Conservation (phyloP, 2,329 filamentous ascomycete genomes). For the Epichloe typhina region DNA sequence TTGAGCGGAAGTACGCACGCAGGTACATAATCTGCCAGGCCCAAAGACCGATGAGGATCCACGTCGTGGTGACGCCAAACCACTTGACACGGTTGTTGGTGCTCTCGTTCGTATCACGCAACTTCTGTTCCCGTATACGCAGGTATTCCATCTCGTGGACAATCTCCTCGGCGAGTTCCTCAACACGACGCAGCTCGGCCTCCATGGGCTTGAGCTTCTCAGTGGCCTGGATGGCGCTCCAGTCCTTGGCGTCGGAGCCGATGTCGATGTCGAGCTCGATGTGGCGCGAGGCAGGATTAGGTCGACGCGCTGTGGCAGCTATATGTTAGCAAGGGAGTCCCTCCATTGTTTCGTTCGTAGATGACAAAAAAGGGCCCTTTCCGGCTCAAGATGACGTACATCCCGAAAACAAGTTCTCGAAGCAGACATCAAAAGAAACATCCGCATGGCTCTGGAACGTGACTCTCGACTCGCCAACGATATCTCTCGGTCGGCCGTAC, state of each 20-base stretch:
- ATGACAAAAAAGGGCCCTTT: background rate
- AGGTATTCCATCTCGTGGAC: constrained; percentile 96
- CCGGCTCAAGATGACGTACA: constrained; percentile 36
- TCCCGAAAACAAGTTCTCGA: constrained; percentile 67
- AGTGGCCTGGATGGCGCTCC: constrained; percentile 86
- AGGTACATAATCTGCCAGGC: constrained; percentile 97
- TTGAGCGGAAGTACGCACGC: constrained; percentile 80
- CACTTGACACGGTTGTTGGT: constrained; percentile 98
- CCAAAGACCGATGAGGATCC: constrained; percentile 77
- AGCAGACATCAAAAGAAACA: constrained; percentile 91
- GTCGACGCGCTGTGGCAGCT: constrained; percentile 19
- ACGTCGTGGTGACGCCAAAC: constrained; percentile 92
- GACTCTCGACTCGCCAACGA: constrained; percentile 82
- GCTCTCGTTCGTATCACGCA: constrained; percentile 98
- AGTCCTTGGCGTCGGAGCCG: constrained; percentile 93
- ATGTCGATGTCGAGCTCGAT: constrained; percentile 93
- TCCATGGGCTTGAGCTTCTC: constrained; percentile 98
- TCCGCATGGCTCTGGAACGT: constrained; percentile 90
- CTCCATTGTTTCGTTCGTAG: background rate
- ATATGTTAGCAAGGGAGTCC: background rate
- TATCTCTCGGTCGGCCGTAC: constrained; percentile 81
- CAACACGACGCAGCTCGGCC: constrained; percentile 82
- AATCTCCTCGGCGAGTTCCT: constrained; percentile 80
- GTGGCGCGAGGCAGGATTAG: constrained; percentile 47
- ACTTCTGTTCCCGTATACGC: constrained; percentile 76